These are phyloP conservation scores for Porphyra umbilicalis DNA, from an alignment of 31 red algal genomes.

Conservation along the genomic window DNA sequence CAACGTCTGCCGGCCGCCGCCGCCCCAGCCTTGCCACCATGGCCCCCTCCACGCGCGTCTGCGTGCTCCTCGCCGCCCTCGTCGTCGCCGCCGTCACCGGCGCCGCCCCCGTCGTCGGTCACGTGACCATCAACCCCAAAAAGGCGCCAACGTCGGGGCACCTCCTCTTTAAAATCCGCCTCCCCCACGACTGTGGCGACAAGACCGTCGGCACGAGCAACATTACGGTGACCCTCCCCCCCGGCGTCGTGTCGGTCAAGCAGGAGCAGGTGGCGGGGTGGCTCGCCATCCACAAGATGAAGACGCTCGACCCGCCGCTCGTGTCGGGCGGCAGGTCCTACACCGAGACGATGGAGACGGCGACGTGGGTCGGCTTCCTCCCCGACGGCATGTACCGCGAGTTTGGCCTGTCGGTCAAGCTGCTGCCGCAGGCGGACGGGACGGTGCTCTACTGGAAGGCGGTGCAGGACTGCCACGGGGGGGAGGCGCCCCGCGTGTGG, in stretches of 20 bases:
- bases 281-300: constrained; percentile 10
- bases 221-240: constrained; percentile 24
- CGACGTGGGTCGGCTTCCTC: constrained; percentile 17
- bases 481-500: constrained; percentile 21
- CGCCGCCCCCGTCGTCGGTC: too few relatives aligned
- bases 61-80: not conserved
- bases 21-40: too few relatives aligned
- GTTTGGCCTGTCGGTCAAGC: constrained; percentile 6
- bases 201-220: constrained; percentile 34
- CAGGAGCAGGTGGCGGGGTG: constrained; percentile 21
- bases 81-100: not conserved
- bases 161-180: too few relatives aligned
- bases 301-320: constrained; percentile 1
- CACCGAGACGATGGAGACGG: constrained; percentile 3
- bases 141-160: too few relatives aligned
- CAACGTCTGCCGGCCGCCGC: too few relatives aligned
- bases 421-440: not conserved
- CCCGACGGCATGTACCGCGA: constrained; percentile 30
- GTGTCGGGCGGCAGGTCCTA: not conserved
- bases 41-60: not conserved
- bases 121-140: too few relatives aligned
- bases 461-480: constrained; percentile 36
- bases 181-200: constrained; percentile 35
- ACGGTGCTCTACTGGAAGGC: constrained; percentile 12
- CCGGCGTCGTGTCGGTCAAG: constrained; percentile 8